Evolutionary conservation across 176 grass and related monocot genomes (phyloP), one percentile per base, ranked within the genome.

Genomic region (Hsuehochloa calcarea): DNA sequence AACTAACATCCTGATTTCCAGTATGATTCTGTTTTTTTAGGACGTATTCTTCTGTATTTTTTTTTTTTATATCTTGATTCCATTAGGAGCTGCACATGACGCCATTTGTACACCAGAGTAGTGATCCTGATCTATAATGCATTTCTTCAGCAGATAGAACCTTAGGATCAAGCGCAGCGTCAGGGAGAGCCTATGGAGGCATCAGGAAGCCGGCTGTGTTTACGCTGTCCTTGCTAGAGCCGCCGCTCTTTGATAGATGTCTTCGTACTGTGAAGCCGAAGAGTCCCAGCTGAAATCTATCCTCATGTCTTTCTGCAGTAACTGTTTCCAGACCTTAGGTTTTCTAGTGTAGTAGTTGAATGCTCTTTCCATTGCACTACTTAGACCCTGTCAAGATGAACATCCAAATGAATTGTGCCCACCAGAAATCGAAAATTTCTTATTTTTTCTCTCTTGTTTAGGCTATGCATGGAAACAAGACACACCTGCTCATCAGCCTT

Each of bases 271-370:
- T 3, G 93, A 92, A 31, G 91, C 91, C 7, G 96, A 89, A 6
- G 83, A 87, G 81, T 90, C 91, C 96, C 96, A 98, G 64, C 96
- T 94, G 89, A 98, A 95, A 89, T 95, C 96, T 55, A 94, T 90
- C 63, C 17, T 83, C 96, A 95, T 98, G 88, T 84, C 93, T 55
- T 87, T 95, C 77, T 89, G 90, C 23, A 94, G 86, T 35, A 98
- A 74, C 77, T 95, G 87, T 83, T 87, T 87, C 96, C 96, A 98
- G 8, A 80, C 44, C 31, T 89, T 89, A n/a, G 91, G 96, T 68
- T 87, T 87, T 86, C 85, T 84, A 29, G 39, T 90, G 89, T 93
- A 94, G 85, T 89, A 94, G 40, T 81, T 92, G 86, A 98, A 95
- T 74, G 93, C 96, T 38, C 96, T 80, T 41, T 90, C 91, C 83